These are phyloP conservation scores for Termitomyces eurrhizus DNA, from an alignment of 768 basidiomycete genomes.

Conservation along the genomic window DNA sequence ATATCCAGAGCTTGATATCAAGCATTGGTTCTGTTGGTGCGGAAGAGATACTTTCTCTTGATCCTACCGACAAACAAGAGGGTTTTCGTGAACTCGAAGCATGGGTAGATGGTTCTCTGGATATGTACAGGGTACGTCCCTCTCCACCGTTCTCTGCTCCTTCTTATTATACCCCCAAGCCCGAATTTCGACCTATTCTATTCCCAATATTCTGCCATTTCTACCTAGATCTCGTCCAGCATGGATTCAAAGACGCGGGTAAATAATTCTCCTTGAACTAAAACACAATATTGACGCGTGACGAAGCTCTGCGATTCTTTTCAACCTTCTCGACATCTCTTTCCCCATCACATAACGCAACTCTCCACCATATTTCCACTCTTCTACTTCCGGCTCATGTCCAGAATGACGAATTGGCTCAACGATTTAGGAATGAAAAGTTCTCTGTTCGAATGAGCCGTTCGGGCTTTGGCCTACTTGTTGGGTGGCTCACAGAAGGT, in stretches of 20 bases:
- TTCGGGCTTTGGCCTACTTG: slow-evolving; percentile 85
- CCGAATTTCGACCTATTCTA: slow-evolving; percentile 88
- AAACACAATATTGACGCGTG: slow-evolving; percentile 14
- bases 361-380: slow-evolving; percentile 74
- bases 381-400: slow-evolving; percentile 83
- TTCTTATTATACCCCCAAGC: slow-evolving; percentile 39
- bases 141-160: slow-evolving; percentile 18
- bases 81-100: slow-evolving; percentile 82
- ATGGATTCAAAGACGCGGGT: slow-evolving; percentile 90
- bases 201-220: slow-evolving; percentile 98
- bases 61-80: slow-evolving; percentile 83
- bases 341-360: slow-evolving; percentile 58
- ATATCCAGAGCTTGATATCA: slow-evolving; percentile 71
- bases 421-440: slow-evolving; percentile 85
- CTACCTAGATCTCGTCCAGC: slow-evolving; percentile 90
- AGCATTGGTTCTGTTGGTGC: slow-evolving; percentile 78
- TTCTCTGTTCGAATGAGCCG: slow-evolving; percentile 88
- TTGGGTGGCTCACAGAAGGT: slow-evolving; percentile 97
- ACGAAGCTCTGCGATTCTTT: slow-evolving; percentile 71
- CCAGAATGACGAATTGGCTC: slow-evolving; percentile 75
- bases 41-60: slow-evolving; percentile 75
- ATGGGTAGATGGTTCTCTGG: slow-evolving; percentile 88
- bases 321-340: slow-evolving; percentile 66
- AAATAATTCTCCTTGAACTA: slow-evolving; percentile 30
- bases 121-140: slow-evolving; percentile 74